Conservation (phyloP, 164 flowering plant genomes). For the Buxus sempervirens region DNA sequence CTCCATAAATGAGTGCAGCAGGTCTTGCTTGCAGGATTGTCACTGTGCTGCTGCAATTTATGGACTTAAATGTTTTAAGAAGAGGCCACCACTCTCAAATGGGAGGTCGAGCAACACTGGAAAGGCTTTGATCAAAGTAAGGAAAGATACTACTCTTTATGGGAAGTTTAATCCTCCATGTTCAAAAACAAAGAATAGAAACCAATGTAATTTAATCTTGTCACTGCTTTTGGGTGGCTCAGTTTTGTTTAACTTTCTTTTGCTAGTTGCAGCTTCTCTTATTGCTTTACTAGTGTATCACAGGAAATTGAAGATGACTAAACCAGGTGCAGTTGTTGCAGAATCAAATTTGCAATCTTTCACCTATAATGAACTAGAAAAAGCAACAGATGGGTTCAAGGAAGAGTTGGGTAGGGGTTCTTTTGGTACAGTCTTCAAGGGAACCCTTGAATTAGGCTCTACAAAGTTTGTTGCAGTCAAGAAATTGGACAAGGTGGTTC, state of each 20-base stretch:
- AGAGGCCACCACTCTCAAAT: conserved; percentile 26
- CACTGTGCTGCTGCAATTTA: conserved; percentile 35
- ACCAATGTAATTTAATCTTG: background rate
- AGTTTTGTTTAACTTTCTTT: conserved; percentile 23
- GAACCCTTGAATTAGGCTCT: background rate
- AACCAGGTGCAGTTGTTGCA: background rate
- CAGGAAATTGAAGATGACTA: conserved; percentile 2
- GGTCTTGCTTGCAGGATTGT: conserved; percentile 38
- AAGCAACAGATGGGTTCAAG: background rate
- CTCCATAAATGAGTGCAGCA: conserved; percentile 28
- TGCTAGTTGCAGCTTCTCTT: conserved; percentile 6
- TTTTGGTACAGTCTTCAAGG: background rate
- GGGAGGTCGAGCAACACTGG: conserved; percentile 20
- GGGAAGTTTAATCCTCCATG: background rate
- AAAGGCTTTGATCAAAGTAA: conserved; percentile 30
- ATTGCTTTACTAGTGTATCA: background rate
- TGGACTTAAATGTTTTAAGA: conserved; percentile 35
- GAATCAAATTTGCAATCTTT: conserved; percentile 19
- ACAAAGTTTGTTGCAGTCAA: background rate
- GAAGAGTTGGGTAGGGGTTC: background rate
- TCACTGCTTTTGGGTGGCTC: conserved; percentile 37
- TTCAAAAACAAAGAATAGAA: too few relatives aligned
- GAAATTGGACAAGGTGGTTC: background rate
- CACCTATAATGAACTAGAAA: background rate
- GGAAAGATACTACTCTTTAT: conserved; percentile 14